Percentiles rank a stretch among this genome's conserved stretches.
These are phyloP conservation scores for Ceratocystis huliohia DNA, from an alignment of 2,329 filamentous ascomycete genomes.

Conservation along the genomic window DNA sequence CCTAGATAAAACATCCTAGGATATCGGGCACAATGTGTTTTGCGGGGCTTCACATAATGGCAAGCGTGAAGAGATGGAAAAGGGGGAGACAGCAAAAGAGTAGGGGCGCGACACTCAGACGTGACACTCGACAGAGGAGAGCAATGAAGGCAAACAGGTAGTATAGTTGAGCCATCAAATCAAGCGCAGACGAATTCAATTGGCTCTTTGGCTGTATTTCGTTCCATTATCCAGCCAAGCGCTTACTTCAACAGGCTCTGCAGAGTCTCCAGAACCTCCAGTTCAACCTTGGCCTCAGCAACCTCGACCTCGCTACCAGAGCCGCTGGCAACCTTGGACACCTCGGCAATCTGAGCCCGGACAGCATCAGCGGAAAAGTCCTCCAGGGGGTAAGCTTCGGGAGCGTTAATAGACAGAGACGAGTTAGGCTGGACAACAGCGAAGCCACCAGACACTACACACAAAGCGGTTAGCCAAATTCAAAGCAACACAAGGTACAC, in stretches of 20 bases:
- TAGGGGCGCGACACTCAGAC: no score
- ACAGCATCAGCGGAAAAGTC: slow-evolving; percentile 92
- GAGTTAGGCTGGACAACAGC: slow-evolving; percentile 94
- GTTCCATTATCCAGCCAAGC: background rate
- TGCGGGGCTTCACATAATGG: background rate
- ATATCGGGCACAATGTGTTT: background rate
- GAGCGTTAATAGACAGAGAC: slow-evolving; percentile 91
- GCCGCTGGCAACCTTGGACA: slow-evolving; percentile 85
- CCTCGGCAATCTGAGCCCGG: slow-evolving; percentile 79
- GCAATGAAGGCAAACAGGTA: background rate
- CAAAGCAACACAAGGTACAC: background rate
- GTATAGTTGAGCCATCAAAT: background rate
- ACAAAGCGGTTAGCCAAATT: background rate
- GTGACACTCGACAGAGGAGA: background rate
- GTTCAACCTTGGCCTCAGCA: slow-evolving; percentile 96
- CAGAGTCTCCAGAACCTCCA: slow-evolving; percentile 46
- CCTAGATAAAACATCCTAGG: background rate
- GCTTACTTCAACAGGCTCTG: slow-evolving; percentile 22
- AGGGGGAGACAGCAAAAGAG: background rate
- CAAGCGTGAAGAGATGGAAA: background rate
- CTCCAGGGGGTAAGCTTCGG: slow-evolving; percentile 87
- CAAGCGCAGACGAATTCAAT: slow-evolving; percentile 5
- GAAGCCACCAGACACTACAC: slow-evolving; percentile 83
- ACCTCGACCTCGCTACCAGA: slow-evolving; percentile 92
- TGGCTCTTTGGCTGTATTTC: background rate